phyloP scores from a whole-genome alignment of 192 early-diverging fungal species.

The Backusella macrospora region DNA sequence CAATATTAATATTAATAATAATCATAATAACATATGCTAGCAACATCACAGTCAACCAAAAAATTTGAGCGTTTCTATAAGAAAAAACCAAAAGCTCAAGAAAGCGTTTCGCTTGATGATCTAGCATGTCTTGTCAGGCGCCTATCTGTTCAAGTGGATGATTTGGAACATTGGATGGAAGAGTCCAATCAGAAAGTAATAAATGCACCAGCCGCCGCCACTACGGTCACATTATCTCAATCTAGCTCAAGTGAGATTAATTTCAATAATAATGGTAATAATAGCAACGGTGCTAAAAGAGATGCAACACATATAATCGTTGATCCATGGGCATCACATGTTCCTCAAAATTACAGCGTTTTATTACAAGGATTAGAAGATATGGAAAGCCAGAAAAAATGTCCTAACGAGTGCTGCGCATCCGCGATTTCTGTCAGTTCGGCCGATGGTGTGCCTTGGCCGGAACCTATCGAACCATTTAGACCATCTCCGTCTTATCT shows the following conservation, averaged over 20 bases:
- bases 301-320: background rate
- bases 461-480: conserved; percentile 4
- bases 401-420: conserved; percentile 2
- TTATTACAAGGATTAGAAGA: conserved; percentile 13
- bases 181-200: background rate
- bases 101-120: conserved; percentile 11
- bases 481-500: background rate
- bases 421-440: conserved; percentile 6
- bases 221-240: background rate
- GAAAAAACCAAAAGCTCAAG: background rate
- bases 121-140: conserved; percentile 14
- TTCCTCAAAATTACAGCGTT: conserved; percentile 5
- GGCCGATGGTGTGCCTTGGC: conserved; percentile 20
- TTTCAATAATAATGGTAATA: background rate
- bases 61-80: conserved; percentile 2
- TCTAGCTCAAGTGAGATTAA: background rate
- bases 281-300: background rate
- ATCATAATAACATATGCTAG: background rate
- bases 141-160: conserved; percentile 11
- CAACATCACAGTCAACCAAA: background rate
- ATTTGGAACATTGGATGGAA: conserved; percentile 17
- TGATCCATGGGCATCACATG: conserved; percentile 20
- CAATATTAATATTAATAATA: background rate
- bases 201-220: background rate
- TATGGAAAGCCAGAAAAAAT: background rate